A percentile compares a stretch with the other conserved stretches of the same genome.
Conservation (phyloP, 2,329 filamentous ascomycete species). For the Sporothrix inflata region DNA sequence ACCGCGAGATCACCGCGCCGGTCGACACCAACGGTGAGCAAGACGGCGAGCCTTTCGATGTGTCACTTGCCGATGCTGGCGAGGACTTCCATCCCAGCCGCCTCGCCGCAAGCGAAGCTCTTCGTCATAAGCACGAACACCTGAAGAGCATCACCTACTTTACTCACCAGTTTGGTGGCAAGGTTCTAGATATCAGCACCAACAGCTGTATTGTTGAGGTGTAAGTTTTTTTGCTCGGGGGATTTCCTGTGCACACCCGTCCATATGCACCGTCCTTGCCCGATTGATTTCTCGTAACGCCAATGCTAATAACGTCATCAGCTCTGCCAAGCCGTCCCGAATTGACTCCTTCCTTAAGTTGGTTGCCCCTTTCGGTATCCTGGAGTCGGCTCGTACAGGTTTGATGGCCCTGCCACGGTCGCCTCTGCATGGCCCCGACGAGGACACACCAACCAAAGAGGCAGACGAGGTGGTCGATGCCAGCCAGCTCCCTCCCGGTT, state of each 20-base stretch:
- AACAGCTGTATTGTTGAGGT: slow-evolving; percentile 98
- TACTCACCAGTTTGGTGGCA: slow-evolving; percentile 95
- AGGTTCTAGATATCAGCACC: slow-evolving; percentile 96
- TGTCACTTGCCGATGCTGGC: slow-evolving; percentile 51
- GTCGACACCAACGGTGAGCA: slow-evolving; percentile 52
- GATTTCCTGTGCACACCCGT: not conserved
- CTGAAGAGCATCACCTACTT: slow-evolving; percentile 94
- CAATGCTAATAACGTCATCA: slow-evolving; percentile 41
- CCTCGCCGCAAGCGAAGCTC: slow-evolving; percentile 81
- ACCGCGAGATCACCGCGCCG: slow-evolving; percentile 75
- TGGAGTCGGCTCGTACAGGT: slow-evolving; percentile 93
- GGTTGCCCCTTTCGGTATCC: slow-evolving; percentile 89
- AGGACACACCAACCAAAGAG: slow-evolving; percentile 74
- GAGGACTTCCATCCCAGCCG: slow-evolving; percentile 88
- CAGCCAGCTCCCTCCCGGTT: slow-evolving; percentile 91
- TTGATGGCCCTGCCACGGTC: slow-evolving; percentile 96
- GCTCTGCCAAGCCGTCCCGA: slow-evolving; percentile 87
- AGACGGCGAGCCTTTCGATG: slow-evolving; percentile 42
- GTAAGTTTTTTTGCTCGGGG: slow-evolving; percentile 57
- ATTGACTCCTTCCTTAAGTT: slow-evolving; percentile 99
- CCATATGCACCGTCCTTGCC: not conserved
- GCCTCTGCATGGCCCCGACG: slow-evolving; percentile 74
- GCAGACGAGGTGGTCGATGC: slow-evolving; percentile 93
- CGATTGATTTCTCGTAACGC: slow-evolving; percentile 27
- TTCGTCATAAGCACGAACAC: slow-evolving; percentile 97